Base-by-base conservation (phyloP, 169 alveolate species). In the Besnoitia besnoiti region DNA sequence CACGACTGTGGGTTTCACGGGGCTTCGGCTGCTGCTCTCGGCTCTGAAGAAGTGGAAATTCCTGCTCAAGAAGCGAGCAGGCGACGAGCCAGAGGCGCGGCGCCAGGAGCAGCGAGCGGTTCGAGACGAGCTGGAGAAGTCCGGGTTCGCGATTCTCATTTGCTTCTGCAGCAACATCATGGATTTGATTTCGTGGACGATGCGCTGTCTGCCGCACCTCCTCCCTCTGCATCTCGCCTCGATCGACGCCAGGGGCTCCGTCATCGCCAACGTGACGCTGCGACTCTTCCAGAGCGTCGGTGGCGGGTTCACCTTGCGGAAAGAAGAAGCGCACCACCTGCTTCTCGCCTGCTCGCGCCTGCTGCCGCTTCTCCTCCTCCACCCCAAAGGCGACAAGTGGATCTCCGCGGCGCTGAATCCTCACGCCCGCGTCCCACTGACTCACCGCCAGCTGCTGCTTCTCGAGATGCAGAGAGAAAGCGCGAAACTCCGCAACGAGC, bases 171-270 rank as follows among this genome's bases (percentile, higher is more conserved):
- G 94, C 92, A 88, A 42, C n/a, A 42, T 49, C 46, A 92, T 62
- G 3, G 90, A 92, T 37, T 33, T 92, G 49, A 79, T 85, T 27
- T 84, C 92, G 16, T 92, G 94, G 94, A 84, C 92, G 0, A 91
- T 91, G 80, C 94, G 94, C 19, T 92, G 94, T 73, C 90, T 92
- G 76, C 50, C 85, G 61, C 84, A 85, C 75, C 67, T 92, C 37
- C 77, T 87, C 14, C 39, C 85, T n/a, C 37, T 87, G 89, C 91
- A 85, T 14, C 85, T 92, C 8, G 73, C 89, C 14, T 80, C 73
- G 7, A 80, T 92, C 27, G 94, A 90, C 30, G 30, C n/a, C 37
- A 50, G 85, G 7, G 94, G 94, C 3, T 85, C 94, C 35, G 76
- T 90, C 61, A 79, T 90, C n/a, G 94, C 94, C 3, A 75, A 61